These are phyloP conservation scores for Theobroma cacao DNA, from an alignment of 345 rosid species.

Conservation along the genomic window DNA sequence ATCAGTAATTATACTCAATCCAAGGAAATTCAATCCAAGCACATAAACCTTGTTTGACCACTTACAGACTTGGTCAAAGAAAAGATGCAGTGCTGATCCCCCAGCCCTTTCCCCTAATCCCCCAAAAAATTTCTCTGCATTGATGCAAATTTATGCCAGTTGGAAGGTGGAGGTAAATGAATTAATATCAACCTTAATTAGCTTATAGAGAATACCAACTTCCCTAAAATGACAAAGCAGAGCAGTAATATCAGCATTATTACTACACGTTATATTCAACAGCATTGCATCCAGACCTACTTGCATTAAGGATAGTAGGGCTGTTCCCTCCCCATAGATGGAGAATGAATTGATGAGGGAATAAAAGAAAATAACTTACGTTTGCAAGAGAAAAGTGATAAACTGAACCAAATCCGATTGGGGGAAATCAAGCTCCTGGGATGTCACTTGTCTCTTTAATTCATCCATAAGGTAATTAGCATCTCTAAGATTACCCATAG, in stretches of 20 bases:
- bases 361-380: slow-evolving; percentile 40
- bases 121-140: not conserved
- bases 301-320: not conserved
- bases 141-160: not conserved
- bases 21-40: not conserved
- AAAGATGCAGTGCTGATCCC: not conserved
- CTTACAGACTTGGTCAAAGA: not conserved
- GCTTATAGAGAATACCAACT: not conserved
- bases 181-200: not conserved
- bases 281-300: not conserved
- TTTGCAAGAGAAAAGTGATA: slow-evolving; percentile 4
- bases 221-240: not conserved
- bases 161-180: not conserved
- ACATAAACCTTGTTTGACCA: not conserved
- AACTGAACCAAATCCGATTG: slow-evolving; percentile 1
- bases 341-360: not conserved
- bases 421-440: not conserved
- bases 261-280: not conserved
- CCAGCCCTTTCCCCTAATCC: not conserved
- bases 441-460: slow-evolving; percentile 46
- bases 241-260: not conserved
- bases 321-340: not conserved
- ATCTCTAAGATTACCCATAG: slow-evolving; percentile 83
- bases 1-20: not conserved
- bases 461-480: slow-evolving; percentile 78